Evolutionary conservation across 2,329 filamentous ascomycete species (phyloP).

Genomic region (Bimuria novae-zelandiae): DNA sequence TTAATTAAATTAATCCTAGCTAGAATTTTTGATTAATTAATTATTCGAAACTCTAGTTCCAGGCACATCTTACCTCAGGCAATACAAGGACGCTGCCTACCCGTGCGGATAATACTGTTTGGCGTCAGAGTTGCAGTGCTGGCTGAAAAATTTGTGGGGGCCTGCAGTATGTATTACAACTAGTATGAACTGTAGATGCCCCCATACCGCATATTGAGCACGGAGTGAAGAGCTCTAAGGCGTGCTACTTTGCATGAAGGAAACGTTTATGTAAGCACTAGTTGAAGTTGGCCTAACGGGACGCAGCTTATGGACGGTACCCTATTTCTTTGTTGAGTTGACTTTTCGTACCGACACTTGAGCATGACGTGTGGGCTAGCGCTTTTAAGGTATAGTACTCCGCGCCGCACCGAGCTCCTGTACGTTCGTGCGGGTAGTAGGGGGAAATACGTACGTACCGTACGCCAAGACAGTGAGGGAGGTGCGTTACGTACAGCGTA

Average conservation of each 20-base stretch:
- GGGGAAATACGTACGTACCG: too few relatives aligned
- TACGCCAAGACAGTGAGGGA: too few relatives aligned
- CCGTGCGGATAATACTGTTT: neutral
- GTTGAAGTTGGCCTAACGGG: neutral
- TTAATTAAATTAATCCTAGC: too few relatives aligned
- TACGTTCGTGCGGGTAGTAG: too few relatives aligned
- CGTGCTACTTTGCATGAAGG: neutral
- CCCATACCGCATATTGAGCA: neutral
- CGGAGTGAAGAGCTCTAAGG: neutral
- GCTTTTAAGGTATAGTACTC: too few relatives aligned
- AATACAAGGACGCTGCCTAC: neutral
- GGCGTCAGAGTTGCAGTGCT: neutral
- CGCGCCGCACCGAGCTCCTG: too few relatives aligned
- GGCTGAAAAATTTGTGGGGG: neutral
- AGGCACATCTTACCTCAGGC: neutral
- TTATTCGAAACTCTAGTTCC: too few relatives aligned
- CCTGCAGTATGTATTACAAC: neutral
- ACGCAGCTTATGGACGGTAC: neutral
- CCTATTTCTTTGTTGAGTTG: too few relatives aligned
- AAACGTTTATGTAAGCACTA: conserved; percentile 1
- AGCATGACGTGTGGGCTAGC: too few relatives aligned
- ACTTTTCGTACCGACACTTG: too few relatives aligned
- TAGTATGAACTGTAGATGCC: neutral
- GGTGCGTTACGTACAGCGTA: too few relatives aligned
- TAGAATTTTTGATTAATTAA: too few relatives aligned